Percentiles rank a stretch among this genome's conserved stretches.
phyloP scores from a whole-genome alignment of 345 rosid species.

The Trapa bicornis region DNA sequence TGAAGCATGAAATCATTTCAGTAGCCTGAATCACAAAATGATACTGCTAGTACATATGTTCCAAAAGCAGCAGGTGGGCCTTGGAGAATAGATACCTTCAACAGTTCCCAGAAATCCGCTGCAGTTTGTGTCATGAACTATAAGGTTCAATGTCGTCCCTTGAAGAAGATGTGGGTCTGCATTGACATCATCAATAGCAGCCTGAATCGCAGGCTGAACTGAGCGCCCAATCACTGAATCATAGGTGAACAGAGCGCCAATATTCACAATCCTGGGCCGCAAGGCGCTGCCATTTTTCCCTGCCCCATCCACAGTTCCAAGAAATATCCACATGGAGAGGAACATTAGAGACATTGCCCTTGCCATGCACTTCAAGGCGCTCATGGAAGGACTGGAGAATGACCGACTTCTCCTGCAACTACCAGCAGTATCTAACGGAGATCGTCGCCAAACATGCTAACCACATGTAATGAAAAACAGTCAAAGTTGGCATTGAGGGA shows the following conservation, averaged over 20 bases:
- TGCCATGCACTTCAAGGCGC: slow-evolving; percentile 1
- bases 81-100: slow-evolving; percentile 41
- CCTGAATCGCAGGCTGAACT: slow-evolving; percentile 40
- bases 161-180: slow-evolving; percentile 46
- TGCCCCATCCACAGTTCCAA: slow-evolving; percentile 23
- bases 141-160: slow-evolving; percentile 30
- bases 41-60: no score
- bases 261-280: slow-evolving; percentile 32
- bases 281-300: slow-evolving; percentile 22
- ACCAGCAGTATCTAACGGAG: not conserved
- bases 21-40: no score
- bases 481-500: not conserved
- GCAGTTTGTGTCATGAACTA: slow-evolving; percentile 58
- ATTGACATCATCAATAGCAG: slow-evolving; percentile 64
- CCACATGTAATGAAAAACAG: not conserved
- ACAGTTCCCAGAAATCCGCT: slow-evolving; percentile 75
- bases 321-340: slow-evolving; percentile 25
- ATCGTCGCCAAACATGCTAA: not conserved
- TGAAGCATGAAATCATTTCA: no score
- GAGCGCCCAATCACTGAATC: slow-evolving; percentile 75
- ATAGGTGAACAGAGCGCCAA: slow-evolving; percentile 62
- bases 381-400: not conserved
- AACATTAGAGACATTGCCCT: slow-evolving; percentile 19
- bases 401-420: no score
- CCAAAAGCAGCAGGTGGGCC: not conserved